Evolutionary conservation across 441 rosid species (phyloP).

Genomic region (Syzygium syzygioides): DNA sequence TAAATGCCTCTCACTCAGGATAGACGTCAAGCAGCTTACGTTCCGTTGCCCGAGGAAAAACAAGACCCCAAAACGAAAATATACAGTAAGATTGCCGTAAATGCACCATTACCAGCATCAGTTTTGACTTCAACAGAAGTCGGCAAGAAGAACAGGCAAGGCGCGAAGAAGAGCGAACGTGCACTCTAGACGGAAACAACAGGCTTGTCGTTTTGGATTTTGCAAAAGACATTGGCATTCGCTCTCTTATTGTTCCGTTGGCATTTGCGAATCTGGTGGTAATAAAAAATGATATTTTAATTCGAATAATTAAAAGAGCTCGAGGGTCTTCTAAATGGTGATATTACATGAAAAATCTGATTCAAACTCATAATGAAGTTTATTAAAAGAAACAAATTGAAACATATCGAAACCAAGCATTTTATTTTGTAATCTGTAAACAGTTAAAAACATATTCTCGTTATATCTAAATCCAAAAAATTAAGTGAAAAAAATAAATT

Average conservation of each 20-base stretch:
- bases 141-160: background rate
- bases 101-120: background rate
- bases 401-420: background rate
- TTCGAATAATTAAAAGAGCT: background rate
- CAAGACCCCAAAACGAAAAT: background rate
- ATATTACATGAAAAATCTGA: background rate
- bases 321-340: background rate
- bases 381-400: background rate
- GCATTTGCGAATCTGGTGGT: background rate
- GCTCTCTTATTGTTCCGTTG: background rate
- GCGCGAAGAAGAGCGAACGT: background rate
- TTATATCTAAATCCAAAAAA: background rate
- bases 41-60: background rate
- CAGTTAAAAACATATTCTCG: background rate
- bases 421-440: background rate
- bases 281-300: too few species aligned
- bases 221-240: too few species aligned
- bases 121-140: background rate
- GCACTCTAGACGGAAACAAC: too few species aligned
- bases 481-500: background rate
- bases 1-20: background rate
- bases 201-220: too few species aligned
- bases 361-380: background rate
- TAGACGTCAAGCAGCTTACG: background rate
- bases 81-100: background rate